Conservation (phyloP, 2,329 filamentous ascomycete species). For the Atkinsonella hypoxylon region DNA sequence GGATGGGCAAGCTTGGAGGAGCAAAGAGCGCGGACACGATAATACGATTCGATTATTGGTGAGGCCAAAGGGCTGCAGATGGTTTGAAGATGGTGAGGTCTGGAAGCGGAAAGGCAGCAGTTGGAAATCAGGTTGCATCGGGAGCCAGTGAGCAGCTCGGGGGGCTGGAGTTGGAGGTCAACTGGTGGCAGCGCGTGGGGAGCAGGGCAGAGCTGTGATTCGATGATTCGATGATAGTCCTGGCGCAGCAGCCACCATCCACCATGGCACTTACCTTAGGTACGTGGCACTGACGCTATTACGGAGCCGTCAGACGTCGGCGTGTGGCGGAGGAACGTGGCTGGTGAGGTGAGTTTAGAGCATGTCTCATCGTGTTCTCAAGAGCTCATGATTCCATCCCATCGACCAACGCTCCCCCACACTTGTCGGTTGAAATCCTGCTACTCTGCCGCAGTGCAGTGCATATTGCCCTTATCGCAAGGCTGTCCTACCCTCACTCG, state of each 20-base stretch:
- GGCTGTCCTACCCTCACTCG: neutral
- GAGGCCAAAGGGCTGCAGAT: neutral
- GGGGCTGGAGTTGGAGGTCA: neutral
- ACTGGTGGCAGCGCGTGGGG: neutral
- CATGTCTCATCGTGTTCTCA: neutral
- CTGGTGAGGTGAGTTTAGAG: neutral
- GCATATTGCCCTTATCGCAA: neutral
- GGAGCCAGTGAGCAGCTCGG: neutral
- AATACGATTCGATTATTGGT: no score
- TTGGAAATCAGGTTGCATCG: neutral
- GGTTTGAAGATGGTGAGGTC: neutral
- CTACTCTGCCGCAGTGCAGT: neutral
- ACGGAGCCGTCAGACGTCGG: no score
- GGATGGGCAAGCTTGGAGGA: no score
- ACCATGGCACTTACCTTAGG: no score
- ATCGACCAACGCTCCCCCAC: neutral
- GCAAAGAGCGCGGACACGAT: no score
- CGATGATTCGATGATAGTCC: constrained; percentile 9
- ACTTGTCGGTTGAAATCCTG: neutral
- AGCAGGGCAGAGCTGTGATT: constrained; percentile 7
- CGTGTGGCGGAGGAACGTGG: neutral
- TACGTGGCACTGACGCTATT: no score
- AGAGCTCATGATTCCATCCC: neutral
- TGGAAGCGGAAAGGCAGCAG: neutral
- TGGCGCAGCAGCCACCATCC: neutral